Conservation (phyloP, 768 basidiomycete genomes). For the Baorangia bicolor region DNA sequence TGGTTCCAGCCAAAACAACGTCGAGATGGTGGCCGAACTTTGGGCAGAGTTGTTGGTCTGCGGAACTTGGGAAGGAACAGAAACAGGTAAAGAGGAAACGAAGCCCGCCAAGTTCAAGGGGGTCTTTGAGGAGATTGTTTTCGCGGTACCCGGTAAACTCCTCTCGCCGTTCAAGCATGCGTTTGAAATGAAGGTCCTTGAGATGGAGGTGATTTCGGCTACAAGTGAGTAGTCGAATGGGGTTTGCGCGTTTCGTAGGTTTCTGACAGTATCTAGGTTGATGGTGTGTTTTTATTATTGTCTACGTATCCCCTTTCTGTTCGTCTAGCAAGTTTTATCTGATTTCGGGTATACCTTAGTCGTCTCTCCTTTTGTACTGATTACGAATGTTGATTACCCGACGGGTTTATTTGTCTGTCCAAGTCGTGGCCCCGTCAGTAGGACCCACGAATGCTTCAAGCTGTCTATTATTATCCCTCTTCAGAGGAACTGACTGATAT, state of each 20-base stretch:
- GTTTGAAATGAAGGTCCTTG: constrained; percentile 41
- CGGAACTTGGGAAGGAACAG: constrained; percentile 27
- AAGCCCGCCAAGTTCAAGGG: constrained; percentile 37
- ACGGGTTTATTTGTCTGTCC: not conserved
- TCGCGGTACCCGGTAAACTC: constrained; percentile 41
- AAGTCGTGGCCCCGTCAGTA: not conserved
- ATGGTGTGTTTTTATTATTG: not conserved
- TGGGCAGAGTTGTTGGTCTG: constrained; percentile 48
- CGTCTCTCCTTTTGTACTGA: not conserved
- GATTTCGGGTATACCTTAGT: not conserved
- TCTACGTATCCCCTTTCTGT: not conserved
- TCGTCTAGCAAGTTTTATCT: not conserved
- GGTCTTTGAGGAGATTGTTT: constrained; percentile 42
- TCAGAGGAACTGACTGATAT: not conserved
- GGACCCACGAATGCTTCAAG: not conserved
- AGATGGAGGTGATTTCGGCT: constrained; percentile 33
- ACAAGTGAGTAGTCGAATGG: constrained; percentile 23
- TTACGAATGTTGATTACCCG: not conserved
- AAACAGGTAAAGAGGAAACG: constrained; percentile 15
- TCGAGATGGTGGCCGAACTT: constrained; percentile 41
- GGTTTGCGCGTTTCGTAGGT: not conserved
- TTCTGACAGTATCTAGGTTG: not conserved
- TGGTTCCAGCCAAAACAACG: constrained; percentile 40
- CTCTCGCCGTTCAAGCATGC: constrained; percentile 38
- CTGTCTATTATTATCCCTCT: not conserved